Conservation (phyloP, 768 basidiomycete species). For the Dentipellis sp. region DNA sequence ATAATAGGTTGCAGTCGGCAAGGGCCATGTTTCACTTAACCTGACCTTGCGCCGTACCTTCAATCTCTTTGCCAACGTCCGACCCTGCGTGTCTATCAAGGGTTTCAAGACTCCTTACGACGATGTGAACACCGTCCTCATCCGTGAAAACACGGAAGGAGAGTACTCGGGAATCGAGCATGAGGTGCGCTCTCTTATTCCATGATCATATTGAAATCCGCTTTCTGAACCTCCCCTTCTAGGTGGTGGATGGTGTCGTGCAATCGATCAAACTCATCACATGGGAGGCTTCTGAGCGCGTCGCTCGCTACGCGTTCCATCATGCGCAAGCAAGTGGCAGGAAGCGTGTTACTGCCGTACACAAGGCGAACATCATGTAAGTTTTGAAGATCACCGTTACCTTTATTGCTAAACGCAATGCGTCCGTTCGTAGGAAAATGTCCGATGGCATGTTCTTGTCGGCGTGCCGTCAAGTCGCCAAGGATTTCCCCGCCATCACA, state of each 20-base stretch:
- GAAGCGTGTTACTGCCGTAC: conserved; percentile 93
- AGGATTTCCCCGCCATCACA: conserved; percentile 85
- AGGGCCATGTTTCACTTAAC: conserved; percentile 98
- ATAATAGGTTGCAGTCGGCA: conserved; percentile 62
- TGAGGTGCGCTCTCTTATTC: conserved; percentile 47
- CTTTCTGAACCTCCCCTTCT: conserved; percentile 6
- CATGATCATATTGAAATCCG: not conserved
- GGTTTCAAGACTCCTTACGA: conserved; percentile 99
- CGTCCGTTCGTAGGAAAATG: conserved; percentile 75
- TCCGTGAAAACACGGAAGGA: conserved; percentile 99
- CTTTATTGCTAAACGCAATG: conserved; percentile 5
- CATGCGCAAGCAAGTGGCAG: conserved; percentile 86
- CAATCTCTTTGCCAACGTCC: conserved; percentile 97
- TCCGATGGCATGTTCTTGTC: conserved; percentile 99
- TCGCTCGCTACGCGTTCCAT: conserved; percentile 97
- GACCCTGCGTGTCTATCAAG: conserved; percentile 91
- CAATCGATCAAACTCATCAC: conserved; percentile 99
- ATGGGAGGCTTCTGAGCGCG: conserved; percentile 97
- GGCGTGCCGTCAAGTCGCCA: conserved; percentile 92
- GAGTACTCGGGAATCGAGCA: conserved; percentile 99
- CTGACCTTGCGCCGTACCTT: conserved; percentile 95
- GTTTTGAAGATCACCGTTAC: conserved; percentile 5
- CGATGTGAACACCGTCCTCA: conserved; percentile 94
- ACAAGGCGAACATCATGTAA: conserved; percentile 99
- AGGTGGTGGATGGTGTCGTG: conserved; percentile 96